Conservation (phyloP, 2,329 filamentous ascomycete species). For the Trichoderma brevicompactum region DNA sequence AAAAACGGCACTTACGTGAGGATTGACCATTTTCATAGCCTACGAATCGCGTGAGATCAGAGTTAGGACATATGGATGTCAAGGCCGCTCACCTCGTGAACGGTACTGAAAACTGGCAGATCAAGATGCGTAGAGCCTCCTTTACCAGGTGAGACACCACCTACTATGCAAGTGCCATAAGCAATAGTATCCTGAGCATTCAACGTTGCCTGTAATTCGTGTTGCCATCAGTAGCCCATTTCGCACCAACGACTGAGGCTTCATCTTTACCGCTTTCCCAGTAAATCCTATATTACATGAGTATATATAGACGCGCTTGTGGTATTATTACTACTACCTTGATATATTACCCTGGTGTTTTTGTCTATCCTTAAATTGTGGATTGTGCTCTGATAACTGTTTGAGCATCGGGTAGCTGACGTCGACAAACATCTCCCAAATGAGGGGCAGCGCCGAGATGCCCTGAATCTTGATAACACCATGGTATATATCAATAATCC, state of each 20-base stretch:
- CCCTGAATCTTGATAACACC: neutral
- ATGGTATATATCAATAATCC: neutral
- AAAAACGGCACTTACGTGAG: conserved; percentile 22
- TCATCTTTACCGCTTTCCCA: conserved; percentile 41
- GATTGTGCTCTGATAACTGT: conserved; percentile 38
- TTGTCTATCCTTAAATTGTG: conserved; percentile 37
- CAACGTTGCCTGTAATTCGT: conserved; percentile 40
- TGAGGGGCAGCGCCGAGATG: neutral
- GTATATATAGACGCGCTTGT: neutral
- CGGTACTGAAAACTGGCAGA: conserved; percentile 44
- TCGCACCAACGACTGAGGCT: neutral
- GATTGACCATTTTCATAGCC: conserved; percentile 42
- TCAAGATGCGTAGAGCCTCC: conserved; percentile 41
- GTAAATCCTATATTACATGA: conserved; percentile 41
- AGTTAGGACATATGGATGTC: neutral
- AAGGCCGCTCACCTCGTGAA: conserved; percentile 37
- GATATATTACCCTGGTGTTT: conserved; percentile 44
- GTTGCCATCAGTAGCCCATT: neutral
- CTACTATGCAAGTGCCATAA: conserved; percentile 46
- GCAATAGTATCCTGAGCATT: conserved; percentile 46
- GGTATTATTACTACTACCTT: conserved; percentile 34
- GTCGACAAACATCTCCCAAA: neutral
- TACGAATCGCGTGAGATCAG: conserved; percentile 29
- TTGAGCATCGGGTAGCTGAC: conserved; percentile 35
- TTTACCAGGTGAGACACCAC: conserved; percentile 46